Base-by-base conservation (phyloP, 1,139 yeast genomes). In the Lodderomyces pseudojiufengensis region DNA sequence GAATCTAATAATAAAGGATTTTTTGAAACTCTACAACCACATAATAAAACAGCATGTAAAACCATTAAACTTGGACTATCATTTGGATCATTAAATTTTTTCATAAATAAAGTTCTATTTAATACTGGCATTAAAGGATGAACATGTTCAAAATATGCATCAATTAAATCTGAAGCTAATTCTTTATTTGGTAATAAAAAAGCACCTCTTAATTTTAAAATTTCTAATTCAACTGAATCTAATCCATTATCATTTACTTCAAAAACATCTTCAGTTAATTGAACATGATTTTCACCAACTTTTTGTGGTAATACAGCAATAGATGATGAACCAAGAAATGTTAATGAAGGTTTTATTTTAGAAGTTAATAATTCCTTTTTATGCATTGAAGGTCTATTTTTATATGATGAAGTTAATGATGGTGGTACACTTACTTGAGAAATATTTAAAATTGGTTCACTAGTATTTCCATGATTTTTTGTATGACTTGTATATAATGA, bases 51-150 rank as follows among this genome's bases (percentile, higher is more conserved):
- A 0, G 88, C 76, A 51, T 84, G 87, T 29, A 84, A 53, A 24
- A 85, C 63, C 63, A 85, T 65, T 29, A 85, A 57, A 10, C 87
- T 78, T 9, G 90, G 90, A 9, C 78, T 80, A 47, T 77, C 79
- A 35, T 69, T 57, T 0, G 85, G 78, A 46, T 81, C 81, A 41
- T 73, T 62, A 43, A 67, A 66, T 48, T 65, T 65, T 34, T 66
- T 55, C 79, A 81, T 73, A 52, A 85, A 85, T 49, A 70, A 71
- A 0, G 78, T 65, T 32, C 81, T 64, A 57, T 84, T 78, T 37
- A 85, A 64, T n/a, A 84, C 74, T 2, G 95, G 95, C 61, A 81
- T 75, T 30, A 76, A 54, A 1, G 88, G 88, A 45, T 83, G 86
- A 33, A 82, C 77, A 43, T 75, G 75, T 37, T 74, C 77, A 50